Evolutionary conservation across 768 basidiomycete species (phyloP).

Genomic region (Pleurotus cornucopiae): DNA sequence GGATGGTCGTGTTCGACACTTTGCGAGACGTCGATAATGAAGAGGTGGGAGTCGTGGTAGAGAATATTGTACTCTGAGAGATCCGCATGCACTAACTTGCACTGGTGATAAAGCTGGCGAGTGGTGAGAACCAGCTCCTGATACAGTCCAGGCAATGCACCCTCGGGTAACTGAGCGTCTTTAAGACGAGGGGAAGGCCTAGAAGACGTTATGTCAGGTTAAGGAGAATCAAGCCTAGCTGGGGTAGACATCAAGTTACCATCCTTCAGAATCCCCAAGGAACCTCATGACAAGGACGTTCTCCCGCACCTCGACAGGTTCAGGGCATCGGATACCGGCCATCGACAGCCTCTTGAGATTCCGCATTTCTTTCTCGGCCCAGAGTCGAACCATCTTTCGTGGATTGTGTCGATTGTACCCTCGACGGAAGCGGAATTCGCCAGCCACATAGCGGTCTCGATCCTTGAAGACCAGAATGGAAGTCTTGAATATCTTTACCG

Average conservation of each 20-base stretch:
- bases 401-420: slow-evolving; percentile 90
- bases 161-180: slow-evolving; percentile 60
- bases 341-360: slow-evolving; percentile 81
- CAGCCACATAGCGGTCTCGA: slow-evolving; percentile 93
- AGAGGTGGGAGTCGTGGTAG: slow-evolving; percentile 76
- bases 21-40: slow-evolving; percentile 97
- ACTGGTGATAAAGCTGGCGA: slow-evolving; percentile 82
- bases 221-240: not conserved
- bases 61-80: slow-evolving; percentile 98
- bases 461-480: slow-evolving; percentile 98
- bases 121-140: slow-evolving; percentile 73
- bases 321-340: slow-evolving; percentile 85
- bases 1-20: slow-evolving; percentile 99
- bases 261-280: slow-evolving; percentile 75
- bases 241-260: slow-evolving; percentile 43
- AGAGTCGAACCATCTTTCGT: slow-evolving; percentile 96
- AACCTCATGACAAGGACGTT: slow-evolving; percentile 97
- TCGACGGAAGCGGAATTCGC: slow-evolving; percentile 91
- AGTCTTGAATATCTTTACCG: slow-evolving; percentile 97
- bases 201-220: slow-evolving; percentile 1
- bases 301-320: slow-evolving; percentile 89
- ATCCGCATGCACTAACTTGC: slow-evolving; percentile 96
- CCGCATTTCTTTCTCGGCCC: slow-evolving; percentile 99
- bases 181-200: slow-evolving; percentile 95
- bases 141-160: slow-evolving; percentile 61